These are phyloP conservation scores for Leccinum fibrillosum DNA, from an alignment of 768 basidiomycete species.

Conservation along the genomic window DNA sequence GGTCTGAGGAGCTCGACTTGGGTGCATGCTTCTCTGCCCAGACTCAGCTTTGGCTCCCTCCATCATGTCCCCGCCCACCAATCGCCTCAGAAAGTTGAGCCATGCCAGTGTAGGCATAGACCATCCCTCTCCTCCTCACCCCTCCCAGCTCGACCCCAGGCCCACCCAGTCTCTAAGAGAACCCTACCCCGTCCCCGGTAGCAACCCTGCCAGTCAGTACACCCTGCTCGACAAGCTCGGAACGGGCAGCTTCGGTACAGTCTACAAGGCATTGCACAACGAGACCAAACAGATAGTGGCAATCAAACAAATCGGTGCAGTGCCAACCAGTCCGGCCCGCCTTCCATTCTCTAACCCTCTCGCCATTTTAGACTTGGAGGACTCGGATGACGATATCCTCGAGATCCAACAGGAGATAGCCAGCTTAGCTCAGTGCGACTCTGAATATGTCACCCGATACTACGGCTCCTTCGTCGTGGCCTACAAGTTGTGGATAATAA, in stretches of 20 bases:
- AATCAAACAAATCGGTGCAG: slow-evolving; percentile 91
- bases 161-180: slow-evolving; percentile 39
- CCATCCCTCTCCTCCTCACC: slow-evolving; percentile 37
- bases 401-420: slow-evolving; percentile 99
- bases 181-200: slow-evolving; percentile 68
- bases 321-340: slow-evolving; percentile 26
- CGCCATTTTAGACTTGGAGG: slow-evolving; percentile 74
- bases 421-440: slow-evolving; percentile 92
- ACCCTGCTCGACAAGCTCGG: slow-evolving; percentile 95
- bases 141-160: slow-evolving; percentile 48
- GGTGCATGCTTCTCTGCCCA: background rate
- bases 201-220: slow-evolving; percentile 86
- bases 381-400: slow-evolving; percentile 96
- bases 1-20: background rate
- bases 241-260: slow-evolving; percentile 93
- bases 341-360: slow-evolving; percentile 1
- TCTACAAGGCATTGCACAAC: slow-evolving; percentile 97
- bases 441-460: slow-evolving; percentile 93
- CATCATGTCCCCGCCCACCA: slow-evolving; percentile 42
- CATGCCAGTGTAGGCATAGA: slow-evolving; percentile 33
- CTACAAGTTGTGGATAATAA: slow-evolving; percentile 98
- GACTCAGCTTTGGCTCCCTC: slow-evolving; percentile 18
- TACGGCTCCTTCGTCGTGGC: slow-evolving; percentile 96
- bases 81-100: slow-evolving; percentile 38
- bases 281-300: slow-evolving; percentile 94